A percentile compares a stretch with the other conserved stretches of the same genome.
Conservation (phyloP, 2,329 filamentous ascomycete species). For the Cladosporium halotolerans region DNA sequence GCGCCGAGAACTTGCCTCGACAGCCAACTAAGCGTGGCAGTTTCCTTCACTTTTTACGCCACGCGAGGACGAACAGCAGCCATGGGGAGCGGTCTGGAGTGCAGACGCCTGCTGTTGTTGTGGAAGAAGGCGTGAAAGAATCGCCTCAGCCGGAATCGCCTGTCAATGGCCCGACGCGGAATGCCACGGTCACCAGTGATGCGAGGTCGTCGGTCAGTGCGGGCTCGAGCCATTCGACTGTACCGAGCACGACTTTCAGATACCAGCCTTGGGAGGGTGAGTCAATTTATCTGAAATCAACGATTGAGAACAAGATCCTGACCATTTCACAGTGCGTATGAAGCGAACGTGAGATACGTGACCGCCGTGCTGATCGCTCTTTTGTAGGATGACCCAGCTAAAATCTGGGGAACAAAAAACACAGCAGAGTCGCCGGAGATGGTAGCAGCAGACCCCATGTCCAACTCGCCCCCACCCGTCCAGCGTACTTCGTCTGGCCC, state of each 20-base stretch:
- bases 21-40: slow-evolving; percentile 18
- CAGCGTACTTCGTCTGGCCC: not conserved
- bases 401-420: slow-evolving; percentile 24
- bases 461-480: not conserved
- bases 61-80: slow-evolving; percentile 11
- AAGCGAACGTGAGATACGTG: not conserved
- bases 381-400: slow-evolving; percentile 20
- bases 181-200: not conserved
- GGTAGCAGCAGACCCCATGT: not conserved
- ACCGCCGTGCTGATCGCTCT: not conserved
- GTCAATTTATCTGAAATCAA: not conserved
- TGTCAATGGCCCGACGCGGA: not conserved
- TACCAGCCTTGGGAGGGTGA: slow-evolving; percentile 11
- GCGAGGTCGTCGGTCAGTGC: slow-evolving; percentile 7
- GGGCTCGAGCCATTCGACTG: not conserved
- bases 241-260: not conserved
- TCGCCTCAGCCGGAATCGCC: not conserved
- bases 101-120: not conserved
- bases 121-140: not conserved
- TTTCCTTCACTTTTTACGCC: slow-evolving; percentile 23
- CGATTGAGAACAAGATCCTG: not conserved
- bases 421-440: slow-evolving; percentile 17
- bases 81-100: slow-evolving; percentile 3
- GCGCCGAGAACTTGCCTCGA: slow-evolving; percentile 18
- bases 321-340: not conserved